Percentiles rank a stretch among this genome's conserved stretches.
Evolutionary conservation across 345 rosid species (phyloP).

Genomic region (Populus ilicifolia): DNA sequence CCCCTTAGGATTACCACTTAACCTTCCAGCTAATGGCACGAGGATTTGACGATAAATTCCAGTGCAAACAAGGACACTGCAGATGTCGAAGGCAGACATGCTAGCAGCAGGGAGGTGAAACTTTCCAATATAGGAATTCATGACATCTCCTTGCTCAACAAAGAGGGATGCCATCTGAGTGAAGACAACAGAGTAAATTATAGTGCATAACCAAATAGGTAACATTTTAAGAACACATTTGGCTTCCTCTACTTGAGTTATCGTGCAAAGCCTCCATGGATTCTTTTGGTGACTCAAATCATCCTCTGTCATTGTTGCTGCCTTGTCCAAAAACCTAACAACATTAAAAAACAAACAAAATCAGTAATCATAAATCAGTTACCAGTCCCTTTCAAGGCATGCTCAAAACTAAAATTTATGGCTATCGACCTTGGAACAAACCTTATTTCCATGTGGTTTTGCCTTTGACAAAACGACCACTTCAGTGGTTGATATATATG

Average conservation of each 20-base stretch:
- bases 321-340: slow-evolving; percentile 72
- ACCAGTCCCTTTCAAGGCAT: background rate
- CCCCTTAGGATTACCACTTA: slow-evolving; percentile 47
- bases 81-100: slow-evolving; percentile 83
- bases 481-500: background rate
- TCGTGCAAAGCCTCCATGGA: slow-evolving; percentile 78
- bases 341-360: background rate
- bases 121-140: slow-evolving; percentile 45
- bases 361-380: background rate
- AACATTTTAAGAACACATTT: slow-evolving; percentile 64
- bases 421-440: background rate
- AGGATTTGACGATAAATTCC: slow-evolving; percentile 67
- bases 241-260: slow-evolving; percentile 82
- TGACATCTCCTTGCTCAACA: slow-evolving; percentile 70
- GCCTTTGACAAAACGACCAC: background rate
- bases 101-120: slow-evolving; percentile 88
- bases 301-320: slow-evolving; percentile 59
- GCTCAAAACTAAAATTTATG: background rate
- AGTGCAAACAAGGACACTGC: slow-evolving; percentile 65
- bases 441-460: background rate
- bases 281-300: slow-evolving; percentile 33
- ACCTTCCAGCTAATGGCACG: slow-evolving; percentile 50
- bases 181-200: slow-evolving; percentile 68
- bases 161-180: slow-evolving; percentile 73
- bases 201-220: slow-evolving; percentile 70